Evolutionary conservation across 2,329 filamentous ascomycete species (phyloP).

Genomic region (Chaetomium sp.): DNA sequence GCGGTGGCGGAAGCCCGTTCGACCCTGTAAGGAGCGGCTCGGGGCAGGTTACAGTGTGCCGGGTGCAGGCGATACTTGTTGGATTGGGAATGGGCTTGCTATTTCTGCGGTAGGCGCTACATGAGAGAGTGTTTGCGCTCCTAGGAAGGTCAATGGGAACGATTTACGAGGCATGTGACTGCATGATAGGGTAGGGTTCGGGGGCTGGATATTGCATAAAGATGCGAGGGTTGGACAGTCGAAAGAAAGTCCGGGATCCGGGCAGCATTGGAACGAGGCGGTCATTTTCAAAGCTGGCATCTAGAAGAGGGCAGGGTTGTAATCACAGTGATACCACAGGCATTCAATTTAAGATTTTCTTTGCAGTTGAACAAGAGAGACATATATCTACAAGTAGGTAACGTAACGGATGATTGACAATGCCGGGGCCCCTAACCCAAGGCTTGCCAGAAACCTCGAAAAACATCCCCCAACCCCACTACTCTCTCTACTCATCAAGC

Average conservation of each 20-base stretch:
- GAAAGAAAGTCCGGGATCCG: background rate
- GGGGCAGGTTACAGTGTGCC: background rate
- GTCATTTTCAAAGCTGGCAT: background rate
- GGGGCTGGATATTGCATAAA: background rate
- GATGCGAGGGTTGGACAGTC: background rate
- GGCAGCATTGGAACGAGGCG: background rate
- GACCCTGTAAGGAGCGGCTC: slow-evolving; percentile 26
- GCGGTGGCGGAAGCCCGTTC: slow-evolving; percentile 37
- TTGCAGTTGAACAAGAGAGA: background rate
- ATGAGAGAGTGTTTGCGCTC: background rate
- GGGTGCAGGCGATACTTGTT: background rate
- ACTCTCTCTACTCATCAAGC: background rate
- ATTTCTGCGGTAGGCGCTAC: slow-evolving; percentile 13
- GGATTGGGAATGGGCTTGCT: slow-evolving; percentile 9
- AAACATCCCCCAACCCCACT: background rate
- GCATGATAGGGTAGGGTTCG: background rate
- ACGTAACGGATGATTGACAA: background rate
- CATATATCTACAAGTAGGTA: slow-evolving; percentile 8
- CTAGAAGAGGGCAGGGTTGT: background rate
- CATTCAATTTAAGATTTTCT: background rate
- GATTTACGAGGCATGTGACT: background rate
- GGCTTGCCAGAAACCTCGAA: background rate
- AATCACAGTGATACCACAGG: slow-evolving; percentile 25
- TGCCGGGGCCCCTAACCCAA: background rate
- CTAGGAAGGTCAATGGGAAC: background rate